Conservation (phyloP, 1,284 basidiomycete species). For the Phylloporus sp. region DNA sequence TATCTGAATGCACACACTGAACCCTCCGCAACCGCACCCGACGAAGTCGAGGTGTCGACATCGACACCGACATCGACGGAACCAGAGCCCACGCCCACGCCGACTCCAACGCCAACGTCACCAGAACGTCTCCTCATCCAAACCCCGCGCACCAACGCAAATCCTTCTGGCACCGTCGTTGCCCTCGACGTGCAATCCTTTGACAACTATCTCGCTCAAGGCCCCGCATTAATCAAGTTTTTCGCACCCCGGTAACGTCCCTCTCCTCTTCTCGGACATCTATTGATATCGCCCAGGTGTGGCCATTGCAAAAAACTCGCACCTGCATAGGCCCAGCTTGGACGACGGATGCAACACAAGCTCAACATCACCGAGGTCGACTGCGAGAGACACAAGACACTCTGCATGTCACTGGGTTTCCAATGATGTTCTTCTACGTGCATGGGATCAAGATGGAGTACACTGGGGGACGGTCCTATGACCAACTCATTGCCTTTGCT, state of each 20-base stretch:
- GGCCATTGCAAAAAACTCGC: slow-evolving; percentile 92
- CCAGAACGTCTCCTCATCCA: slow-evolving; percentile 23
- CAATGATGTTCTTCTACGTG: slow-evolving; percentile 76
- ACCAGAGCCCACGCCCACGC: slow-evolving; percentile 7
- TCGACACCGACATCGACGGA: slow-evolving; percentile 17
- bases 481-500: slow-evolving; percentile 75
- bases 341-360: slow-evolving; percentile 68
- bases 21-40: too few species aligned
- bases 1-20: slow-evolving; percentile 59
- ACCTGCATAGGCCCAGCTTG: slow-evolving; percentile 81
- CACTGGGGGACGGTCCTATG: slow-evolving; percentile 71
- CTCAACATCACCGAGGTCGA: slow-evolving; percentile 86
- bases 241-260: slow-evolving; percentile 75
- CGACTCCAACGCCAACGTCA: slow-evolving; percentile 2
- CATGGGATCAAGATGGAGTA: slow-evolving; percentile 70
- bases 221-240: slow-evolving; percentile 70
- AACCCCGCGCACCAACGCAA: slow-evolving; percentile 45
- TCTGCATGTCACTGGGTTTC: slow-evolving; percentile 85
- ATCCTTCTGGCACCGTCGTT: slow-evolving; percentile 69
- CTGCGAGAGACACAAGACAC: slow-evolving; percentile 75
- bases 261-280: background rate
- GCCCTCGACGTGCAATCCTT: slow-evolving; percentile 64
- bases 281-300: slow-evolving; percentile 56
- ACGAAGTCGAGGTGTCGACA: background rate
- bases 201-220: slow-evolving; percentile 55